These are phyloP conservation scores for Fusarium multiceps DNA, from an alignment of 2,329 filamentous ascomycete species.

Conservation along the genomic window DNA sequence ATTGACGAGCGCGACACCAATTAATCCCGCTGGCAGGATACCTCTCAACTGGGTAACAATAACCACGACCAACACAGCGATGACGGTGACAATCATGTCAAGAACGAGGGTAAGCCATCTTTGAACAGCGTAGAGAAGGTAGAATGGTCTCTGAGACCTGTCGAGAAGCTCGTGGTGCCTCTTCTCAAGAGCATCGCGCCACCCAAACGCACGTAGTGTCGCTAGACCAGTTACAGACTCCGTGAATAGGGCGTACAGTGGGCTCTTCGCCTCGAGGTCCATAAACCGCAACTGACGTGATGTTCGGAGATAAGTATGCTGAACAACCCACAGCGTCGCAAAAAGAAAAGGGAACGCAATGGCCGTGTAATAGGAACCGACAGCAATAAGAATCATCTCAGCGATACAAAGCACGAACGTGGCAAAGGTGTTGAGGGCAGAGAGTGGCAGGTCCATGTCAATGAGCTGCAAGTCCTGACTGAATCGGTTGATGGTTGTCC, in stretches of 20 bases:
- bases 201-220: constrained; percentile 62
- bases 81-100: constrained; percentile 36
- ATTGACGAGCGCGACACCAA: constrained; percentile 44
- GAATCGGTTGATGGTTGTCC: constrained; percentile 53
- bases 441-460: constrained; percentile 51
- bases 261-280: constrained; percentile 62
- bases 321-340: constrained; percentile 26
- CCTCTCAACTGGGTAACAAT: constrained; percentile 35
- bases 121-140: constrained; percentile 52
- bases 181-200: constrained; percentile 53
- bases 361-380: constrained; percentile 34
- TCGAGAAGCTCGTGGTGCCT: constrained; percentile 53
- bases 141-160: constrained; percentile 59
- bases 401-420: constrained; percentile 38
- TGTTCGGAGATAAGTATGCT: constrained; percentile 56
- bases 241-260: constrained; percentile 61
- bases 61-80: constrained; percentile 36
- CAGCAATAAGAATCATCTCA: constrained; percentile 36
- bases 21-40: constrained; percentile 15
- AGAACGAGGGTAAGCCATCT: constrained; percentile 43
- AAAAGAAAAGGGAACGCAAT: constrained; percentile 30
- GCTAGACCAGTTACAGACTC: constrained; percentile 60
- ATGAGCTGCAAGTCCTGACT: constrained; percentile 55
- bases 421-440: constrained; percentile 40
- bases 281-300: constrained; percentile 64